phyloP scores from a whole-genome alignment of 164 flowering plant species.

The Umbilicus rupestris region DNA sequence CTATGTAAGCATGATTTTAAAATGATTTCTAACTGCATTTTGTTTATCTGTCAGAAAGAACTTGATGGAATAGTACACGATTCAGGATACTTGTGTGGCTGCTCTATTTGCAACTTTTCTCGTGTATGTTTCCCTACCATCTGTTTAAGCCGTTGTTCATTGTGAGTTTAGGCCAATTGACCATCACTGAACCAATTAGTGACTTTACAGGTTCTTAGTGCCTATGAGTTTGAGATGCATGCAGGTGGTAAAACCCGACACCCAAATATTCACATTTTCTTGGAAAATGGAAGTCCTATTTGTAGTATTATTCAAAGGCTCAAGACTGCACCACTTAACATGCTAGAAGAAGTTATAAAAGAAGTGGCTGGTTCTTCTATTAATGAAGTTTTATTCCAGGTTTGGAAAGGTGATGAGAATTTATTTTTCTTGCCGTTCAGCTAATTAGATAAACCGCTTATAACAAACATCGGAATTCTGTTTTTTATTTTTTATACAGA shows the following conservation, averaged over 20 bases:
- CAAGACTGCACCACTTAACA: conserved; percentile 30
- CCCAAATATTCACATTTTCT: conserved; percentile 54
- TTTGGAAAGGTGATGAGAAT: conserved; percentile 50
- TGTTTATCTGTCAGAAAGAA: conserved; percentile 29
- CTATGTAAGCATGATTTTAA: background rate
- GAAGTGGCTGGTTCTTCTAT: conserved; percentile 50
- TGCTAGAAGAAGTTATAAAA: conserved; percentile 39
- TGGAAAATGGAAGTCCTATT: conserved; percentile 65
- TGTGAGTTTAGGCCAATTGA: background rate
- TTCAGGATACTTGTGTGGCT: conserved; percentile 55
- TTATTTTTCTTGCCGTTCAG: background rate
- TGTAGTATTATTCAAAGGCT: conserved; percentile 45
- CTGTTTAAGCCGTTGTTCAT: background rate
- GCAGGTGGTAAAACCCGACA: conserved; percentile 59
- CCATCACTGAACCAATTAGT: conserved; percentile 1
- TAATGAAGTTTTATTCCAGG: conserved; percentile 27
- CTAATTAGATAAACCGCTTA: background rate
- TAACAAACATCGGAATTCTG: background rate
- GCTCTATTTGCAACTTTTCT: conserved; percentile 42
- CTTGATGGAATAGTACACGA: conserved; percentile 40
- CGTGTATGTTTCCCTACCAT: conserved; percentile 23
- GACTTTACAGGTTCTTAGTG: conserved; percentile 45
- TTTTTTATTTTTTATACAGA: background rate
- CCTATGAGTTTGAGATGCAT: conserved; percentile 69
- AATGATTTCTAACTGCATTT: background rate